Percentiles rank a stretch among this genome's conserved stretches.
These are phyloP conservation scores for Skeletonema marinoi DNA, from an alignment of 108 stramenopile species.

Conservation along the genomic window DNA sequence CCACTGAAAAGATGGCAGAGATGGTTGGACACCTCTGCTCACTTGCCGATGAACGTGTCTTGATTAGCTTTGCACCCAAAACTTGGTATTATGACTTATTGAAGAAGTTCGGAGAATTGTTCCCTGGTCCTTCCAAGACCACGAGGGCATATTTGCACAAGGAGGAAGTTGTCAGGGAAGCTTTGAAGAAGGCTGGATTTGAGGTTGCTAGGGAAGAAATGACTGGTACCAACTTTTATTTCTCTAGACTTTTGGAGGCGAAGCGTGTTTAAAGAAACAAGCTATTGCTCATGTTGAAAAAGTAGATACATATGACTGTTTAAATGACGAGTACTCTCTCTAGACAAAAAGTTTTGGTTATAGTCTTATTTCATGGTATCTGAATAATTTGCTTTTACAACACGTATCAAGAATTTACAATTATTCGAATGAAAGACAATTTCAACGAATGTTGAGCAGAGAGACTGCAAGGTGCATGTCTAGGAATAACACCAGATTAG, in stretches of 20 bases:
- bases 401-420: neutral
- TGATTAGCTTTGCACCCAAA: slow-evolving; percentile 96
- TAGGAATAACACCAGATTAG: slow-evolving; percentile 4
- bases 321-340: neutral
- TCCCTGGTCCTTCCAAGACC: slow-evolving; percentile 96
- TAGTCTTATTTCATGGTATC: neutral
- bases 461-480: neutral
- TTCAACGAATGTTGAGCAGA: neutral
- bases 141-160: slow-evolving; percentile 96
- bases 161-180: slow-evolving; percentile 84
- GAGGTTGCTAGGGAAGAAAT: slow-evolving; percentile 88
- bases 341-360: slow-evolving; percentile 3
- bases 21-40: slow-evolving; percentile 91
- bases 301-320: neutral
- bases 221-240: slow-evolving; percentile 97
- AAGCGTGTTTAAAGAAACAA: slow-evolving; percentile 51
- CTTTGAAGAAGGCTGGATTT: slow-evolving; percentile 87
- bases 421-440: slow-evolving; percentile 2
- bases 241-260: slow-evolving; percentile 94
- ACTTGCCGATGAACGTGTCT: slow-evolving; percentile 82
- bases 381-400: slow-evolving; percentile 7
- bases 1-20: slow-evolving; percentile 92
- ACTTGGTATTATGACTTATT: slow-evolving; percentile 93
- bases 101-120: slow-evolving; percentile 96
- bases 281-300: neutral